These are phyloP conservation scores for Puccinia triticina DNA, from an alignment of 1,284 basidiomycete species.

Conservation along the genomic window DNA sequence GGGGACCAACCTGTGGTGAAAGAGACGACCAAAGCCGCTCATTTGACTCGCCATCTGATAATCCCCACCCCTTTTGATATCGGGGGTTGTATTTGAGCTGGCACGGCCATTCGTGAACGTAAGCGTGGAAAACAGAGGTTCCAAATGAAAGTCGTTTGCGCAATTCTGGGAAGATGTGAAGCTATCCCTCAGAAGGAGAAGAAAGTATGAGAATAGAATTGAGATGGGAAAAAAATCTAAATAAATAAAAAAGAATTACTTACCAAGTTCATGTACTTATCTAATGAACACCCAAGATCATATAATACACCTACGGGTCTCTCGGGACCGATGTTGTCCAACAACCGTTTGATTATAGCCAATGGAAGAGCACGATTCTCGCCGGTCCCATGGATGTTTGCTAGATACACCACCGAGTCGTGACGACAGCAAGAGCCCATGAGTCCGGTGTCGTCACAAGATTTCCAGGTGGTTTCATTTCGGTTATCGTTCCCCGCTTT, in stretches of 20 bases:
- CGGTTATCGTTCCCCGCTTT: constrained; percentile 5
- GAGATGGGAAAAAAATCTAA: not conserved
- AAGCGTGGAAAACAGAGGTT: constrained; percentile 22
- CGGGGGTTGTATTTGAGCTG: constrained; percentile 20
- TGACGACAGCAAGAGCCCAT: constrained; percentile 21
- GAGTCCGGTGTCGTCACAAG: constrained; percentile 24
- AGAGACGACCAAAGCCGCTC: constrained; percentile 28
- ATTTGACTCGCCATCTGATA: constrained; percentile 9
- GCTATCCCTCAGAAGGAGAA: not conserved
- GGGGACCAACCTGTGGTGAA: not conserved
- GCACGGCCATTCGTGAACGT: constrained; percentile 25
- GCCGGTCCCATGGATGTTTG: not conserved
- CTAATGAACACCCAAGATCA: constrained; percentile 24
- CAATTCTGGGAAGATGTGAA: not conserved
- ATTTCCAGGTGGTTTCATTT: constrained; percentile 3
- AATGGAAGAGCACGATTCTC: not conserved
- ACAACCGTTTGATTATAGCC: not conserved
- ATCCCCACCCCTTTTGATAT: not conserved
- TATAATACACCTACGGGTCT: constrained; percentile 3
- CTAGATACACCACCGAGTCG: not conserved
- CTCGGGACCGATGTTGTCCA: not conserved
- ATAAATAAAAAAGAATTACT: not conserved
- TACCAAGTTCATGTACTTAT: constrained; percentile 15
- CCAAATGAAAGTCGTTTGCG: not conserved
- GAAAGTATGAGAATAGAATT: not conserved